Conservation (phyloP, 2,329 filamentous ascomycete species). For the Epichloe hybrida region DNA sequence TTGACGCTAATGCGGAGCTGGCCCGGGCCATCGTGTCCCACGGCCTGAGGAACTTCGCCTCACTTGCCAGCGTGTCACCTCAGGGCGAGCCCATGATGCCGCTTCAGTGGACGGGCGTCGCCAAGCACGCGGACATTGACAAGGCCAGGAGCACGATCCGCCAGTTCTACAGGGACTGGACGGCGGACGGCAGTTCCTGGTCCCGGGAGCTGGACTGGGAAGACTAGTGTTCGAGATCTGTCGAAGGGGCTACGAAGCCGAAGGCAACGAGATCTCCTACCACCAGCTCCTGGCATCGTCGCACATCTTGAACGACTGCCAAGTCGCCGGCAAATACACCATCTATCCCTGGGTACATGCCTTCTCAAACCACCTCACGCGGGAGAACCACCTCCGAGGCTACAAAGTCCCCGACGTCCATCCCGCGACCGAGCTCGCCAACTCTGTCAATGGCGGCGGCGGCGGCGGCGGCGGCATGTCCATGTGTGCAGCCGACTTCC, state of each 20-base stretch:
- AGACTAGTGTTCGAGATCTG: conserved; percentile 82
- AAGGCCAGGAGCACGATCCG: conserved; percentile 87
- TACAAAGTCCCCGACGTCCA: conserved; percentile 73
- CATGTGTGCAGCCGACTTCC: conserved; percentile 89
- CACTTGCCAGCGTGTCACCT: conserved; percentile 24
- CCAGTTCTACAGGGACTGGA: conserved; percentile 95
- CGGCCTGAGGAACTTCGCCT: conserved; percentile 54
- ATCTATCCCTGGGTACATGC: conserved; percentile 77
- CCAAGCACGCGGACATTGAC: conserved; percentile 64
- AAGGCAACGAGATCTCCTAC: conserved; percentile 94
- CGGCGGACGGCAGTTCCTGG: conserved; percentile 65
- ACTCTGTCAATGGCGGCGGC: conserved; percentile 32
- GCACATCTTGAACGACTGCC: conserved; percentile 59
- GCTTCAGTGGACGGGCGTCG: conserved; percentile 53
- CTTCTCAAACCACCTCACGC: conserved; percentile 72
- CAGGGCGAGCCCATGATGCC: conserved; percentile 34
- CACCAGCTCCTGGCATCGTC: conserved; percentile 84
- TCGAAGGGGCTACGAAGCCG: conserved; percentile 54
- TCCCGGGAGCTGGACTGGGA: conserved; percentile 82
- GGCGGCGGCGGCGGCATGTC: conserved; percentile 53
- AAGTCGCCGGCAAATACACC: conserved; percentile 46
- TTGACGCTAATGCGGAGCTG: conserved; percentile 76
- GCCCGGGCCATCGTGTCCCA: conserved; percentile 63
- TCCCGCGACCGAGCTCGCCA: conserved; percentile 42
- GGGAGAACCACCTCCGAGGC: conserved; percentile 59